These are phyloP conservation scores for Manihot esculenta DNA, from an alignment of 441 rosid species.

Conservation along the genomic window DNA sequence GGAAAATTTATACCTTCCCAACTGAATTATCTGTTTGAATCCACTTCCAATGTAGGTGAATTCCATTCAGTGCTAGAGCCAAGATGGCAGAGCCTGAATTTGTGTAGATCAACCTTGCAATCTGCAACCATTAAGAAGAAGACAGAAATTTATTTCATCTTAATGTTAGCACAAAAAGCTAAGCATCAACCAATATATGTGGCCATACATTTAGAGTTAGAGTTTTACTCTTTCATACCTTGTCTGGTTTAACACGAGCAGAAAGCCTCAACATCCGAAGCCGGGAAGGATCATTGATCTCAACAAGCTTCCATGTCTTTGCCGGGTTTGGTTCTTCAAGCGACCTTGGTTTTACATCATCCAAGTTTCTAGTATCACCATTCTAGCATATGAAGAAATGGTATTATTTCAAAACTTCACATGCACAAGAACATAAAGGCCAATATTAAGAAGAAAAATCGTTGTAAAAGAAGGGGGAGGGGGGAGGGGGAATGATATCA, in stretches of 20 bases:
- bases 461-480: background rate
- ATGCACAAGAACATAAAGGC: background rate
- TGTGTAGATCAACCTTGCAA: constrained; percentile 48
- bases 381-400: constrained; percentile 35
- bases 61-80: constrained; percentile 47
- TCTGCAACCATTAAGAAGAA: constrained; percentile 35
- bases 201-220: constrained; percentile 3
- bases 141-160: background rate
- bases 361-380: constrained; percentile 50
- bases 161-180: background rate
- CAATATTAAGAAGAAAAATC: background rate
- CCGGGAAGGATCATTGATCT: constrained; percentile 62
- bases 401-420: constrained; percentile 4
- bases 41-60: constrained; percentile 59
- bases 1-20: constrained; percentile 43
- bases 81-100: constrained; percentile 47
- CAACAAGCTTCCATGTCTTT: constrained; percentile 49
- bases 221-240: constrained; percentile 31
- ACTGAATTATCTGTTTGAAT: constrained; percentile 31
- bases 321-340: constrained; percentile 47
- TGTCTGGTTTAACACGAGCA: constrained; percentile 33
- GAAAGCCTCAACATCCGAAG: constrained; percentile 58
- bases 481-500: background rate
- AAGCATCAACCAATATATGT: background rate
- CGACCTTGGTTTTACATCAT: constrained; percentile 46